Base-by-base conservation (phyloP, 2,329 filamentous ascomycete genomes). In the Thyridium curvatum region DNA sequence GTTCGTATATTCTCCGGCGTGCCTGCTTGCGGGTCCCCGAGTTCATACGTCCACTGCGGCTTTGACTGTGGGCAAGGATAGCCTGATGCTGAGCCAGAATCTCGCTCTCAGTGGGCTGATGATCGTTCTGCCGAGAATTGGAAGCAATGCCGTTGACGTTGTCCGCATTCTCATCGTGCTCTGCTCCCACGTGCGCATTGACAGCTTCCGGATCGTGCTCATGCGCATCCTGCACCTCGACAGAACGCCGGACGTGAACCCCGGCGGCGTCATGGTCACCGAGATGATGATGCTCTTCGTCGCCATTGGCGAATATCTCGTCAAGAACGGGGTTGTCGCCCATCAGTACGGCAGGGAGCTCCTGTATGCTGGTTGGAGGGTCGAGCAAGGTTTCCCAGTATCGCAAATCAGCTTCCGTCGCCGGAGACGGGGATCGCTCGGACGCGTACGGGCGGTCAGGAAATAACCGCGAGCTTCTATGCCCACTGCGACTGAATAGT, bases 1-100 rank as follows among this genome's bases (percentile, higher is more conserved):
- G 73, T 39, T 90, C 78, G 49, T 83, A 72, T 29, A 87, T 66
- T 46, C 71, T 69, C 30, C 62, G 65, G 12, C 74, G 65, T 26
- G 21, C 21, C 10, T 26, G 21, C 10, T 10, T 26, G 6, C 21
- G 21, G 21, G 21, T 6, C 6, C 6, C 21, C 6, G 21, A 26
- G 21, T 10, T 26, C 21, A 26, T 26, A 6, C 21, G 21, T 26
- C 21, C 21, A 26, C 21, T 46, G 8, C 55, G 60, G n/a, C 60
- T 34, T 9, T 46, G 62, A 28, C 50, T 58, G 16, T 56, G 60
- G 7, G 54, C 51, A 12, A 61, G 58, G 4, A 59, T 56, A 40
- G 46, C 48, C 35, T 56, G 53, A 32, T 52, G 51, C 37, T 61
- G 60, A 0, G 61, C 62, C 8, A 62, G 62, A 3, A 62, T 46